Evolutionary conservation across 306 rosid species (phyloP), one percentile per base, ranked within the genome.

Genomic region (Cucumis melo): DNA sequence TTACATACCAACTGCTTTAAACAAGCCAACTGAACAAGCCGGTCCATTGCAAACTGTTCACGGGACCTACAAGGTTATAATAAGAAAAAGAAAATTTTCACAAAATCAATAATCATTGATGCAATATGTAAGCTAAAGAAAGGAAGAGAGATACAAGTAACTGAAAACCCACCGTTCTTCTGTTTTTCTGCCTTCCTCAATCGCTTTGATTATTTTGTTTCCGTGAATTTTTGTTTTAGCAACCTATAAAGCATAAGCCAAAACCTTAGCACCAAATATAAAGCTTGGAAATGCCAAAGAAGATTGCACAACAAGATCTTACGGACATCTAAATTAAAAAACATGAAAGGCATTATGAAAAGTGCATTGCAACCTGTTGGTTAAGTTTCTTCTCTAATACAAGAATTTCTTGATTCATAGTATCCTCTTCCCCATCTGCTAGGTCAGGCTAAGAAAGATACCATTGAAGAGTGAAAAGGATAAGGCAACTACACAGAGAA

Each of bases 21-120:
- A 79, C 87, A 93, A 72, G 96, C 85, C 83, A 81, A 54, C 85
- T 91, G 96, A 80, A 91, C 85, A 77, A 93, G 96, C 80, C 81
- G 83, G 61, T 88, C 96, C 92, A 88, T 87, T 61, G 98, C 98
- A 68, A 86, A 83, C 80, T 90, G 86, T 85, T 93, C 96, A 55
- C 84, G 91, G 80, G 83, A 73, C 77, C 98, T 93, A 89, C 82
- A 84, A 83, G 65, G 48, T 16, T 57, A 79, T 24, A 75, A 1
- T 36, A 12, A 3, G 21, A 78, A 34, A 34, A 77, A 66, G 23
- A 68, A 20, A 20, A 78, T 36, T n/a, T 44, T 66, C 70, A 80
- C 42, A 4, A 27, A 0, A 6, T 51, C 19, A 32, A 34, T 53
- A 51, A 51, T 73, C 29, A 32, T 29, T 29, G 61, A 29, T 29